These are phyloP conservation scores for Elsinoe necatrix DNA, from an alignment of 2,329 filamentous ascomycete genomes.

Conservation along the genomic window DNA sequence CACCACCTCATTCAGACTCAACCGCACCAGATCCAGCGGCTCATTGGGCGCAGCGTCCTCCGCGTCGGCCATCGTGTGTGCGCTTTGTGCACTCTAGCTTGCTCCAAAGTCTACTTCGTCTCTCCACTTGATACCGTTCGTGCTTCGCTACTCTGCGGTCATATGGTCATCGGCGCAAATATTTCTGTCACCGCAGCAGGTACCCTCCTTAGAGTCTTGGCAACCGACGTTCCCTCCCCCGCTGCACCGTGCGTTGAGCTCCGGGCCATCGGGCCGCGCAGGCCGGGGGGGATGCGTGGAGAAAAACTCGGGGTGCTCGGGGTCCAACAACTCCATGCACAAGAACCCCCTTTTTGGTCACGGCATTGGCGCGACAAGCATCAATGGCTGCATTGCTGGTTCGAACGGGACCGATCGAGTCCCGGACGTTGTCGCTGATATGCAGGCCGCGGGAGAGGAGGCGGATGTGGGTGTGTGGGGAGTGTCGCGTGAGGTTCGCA, in stretches of 20 bases:
- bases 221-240: background rate
- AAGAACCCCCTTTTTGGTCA: too few species aligned
- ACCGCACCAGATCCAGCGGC: conserved; percentile 88
- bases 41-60: conserved; percentile 58
- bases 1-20: conserved; percentile 90
- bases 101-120: background rate
- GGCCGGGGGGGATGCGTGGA: background rate
- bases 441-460: conserved; percentile 21
- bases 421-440: background rate
- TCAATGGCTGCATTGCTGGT: conserved; percentile 23
- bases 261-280: too few species aligned
- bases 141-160: too few species aligned
- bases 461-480: conserved; percentile 21
- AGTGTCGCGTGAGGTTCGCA: conserved; percentile 18
- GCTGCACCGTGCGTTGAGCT: background rate
- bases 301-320: background rate
- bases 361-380: background rate
- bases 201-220: background rate
- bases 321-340: too few species aligned
- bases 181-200: background rate
- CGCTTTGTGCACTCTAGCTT: background rate
- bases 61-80: conserved; percentile 64
- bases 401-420: conserved; percentile 21
- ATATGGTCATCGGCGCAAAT: background rate
- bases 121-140: too few species aligned